Percentiles rank a stretch among this genome's conserved stretches.
Evolutionary conservation across 2,329 filamentous ascomycete species (phyloP).

Genomic region (Phialocephala subalpina): DNA sequence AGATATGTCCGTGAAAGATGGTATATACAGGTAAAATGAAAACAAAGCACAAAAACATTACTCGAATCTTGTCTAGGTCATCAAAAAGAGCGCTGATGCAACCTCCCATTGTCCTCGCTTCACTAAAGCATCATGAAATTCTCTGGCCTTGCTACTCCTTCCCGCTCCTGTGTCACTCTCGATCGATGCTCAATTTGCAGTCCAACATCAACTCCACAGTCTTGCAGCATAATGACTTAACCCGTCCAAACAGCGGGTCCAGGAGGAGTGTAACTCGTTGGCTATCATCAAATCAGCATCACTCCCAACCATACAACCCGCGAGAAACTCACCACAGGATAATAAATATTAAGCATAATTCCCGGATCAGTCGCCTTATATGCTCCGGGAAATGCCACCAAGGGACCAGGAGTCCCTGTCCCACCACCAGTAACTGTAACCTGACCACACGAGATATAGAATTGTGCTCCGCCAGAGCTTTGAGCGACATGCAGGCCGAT

Average conservation of each 20-base stretch:
- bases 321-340: constrained; percentile 40
- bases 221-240: background rate
- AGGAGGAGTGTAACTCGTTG: constrained; percentile 37
- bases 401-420: constrained; percentile 46
- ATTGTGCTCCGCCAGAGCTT: constrained; percentile 35
- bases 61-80: background rate
- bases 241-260: constrained; percentile 40
- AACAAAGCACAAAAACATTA: background rate
- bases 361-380: constrained; percentile 48
- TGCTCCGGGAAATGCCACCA: constrained; percentile 47
- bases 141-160: background rate
- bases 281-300: constrained; percentile 27
- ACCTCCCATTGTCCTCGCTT: background rate
- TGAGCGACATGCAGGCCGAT: constrained; percentile 40
- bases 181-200: background rate
- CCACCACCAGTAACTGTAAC: constrained; percentile 53
- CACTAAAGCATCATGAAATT: background rate
- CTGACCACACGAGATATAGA: constrained; percentile 49
- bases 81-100: constrained; percentile 5
- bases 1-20: background rate
- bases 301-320: constrained; percentile 10
- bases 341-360: constrained; percentile 46
- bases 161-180: background rate
- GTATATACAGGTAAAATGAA: background rate
- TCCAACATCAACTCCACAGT: constrained; percentile 4